These are phyloP conservation scores for Diplodia sapinea DNA, from an alignment of 2,329 filamentous ascomycete genomes.

Conservation along the genomic window DNA sequence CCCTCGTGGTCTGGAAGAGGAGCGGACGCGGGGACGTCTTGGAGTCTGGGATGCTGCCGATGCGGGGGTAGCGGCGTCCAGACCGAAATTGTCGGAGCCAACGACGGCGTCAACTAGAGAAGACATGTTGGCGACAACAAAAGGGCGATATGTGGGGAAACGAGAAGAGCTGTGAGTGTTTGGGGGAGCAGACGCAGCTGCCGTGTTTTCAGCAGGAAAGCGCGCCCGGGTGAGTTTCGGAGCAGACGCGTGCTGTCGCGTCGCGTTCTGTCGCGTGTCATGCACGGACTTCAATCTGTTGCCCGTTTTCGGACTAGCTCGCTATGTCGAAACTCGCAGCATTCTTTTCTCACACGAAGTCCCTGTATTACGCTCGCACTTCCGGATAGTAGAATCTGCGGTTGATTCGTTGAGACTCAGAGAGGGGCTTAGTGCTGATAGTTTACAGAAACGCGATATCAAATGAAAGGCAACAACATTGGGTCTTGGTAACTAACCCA, in stretches of 20 bases:
- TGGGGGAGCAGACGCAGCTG: constrained; percentile 17
- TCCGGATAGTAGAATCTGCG: not conserved
- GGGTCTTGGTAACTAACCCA: too few species aligned
- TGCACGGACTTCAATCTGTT: not conserved
- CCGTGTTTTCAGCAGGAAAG: constrained; percentile 22
- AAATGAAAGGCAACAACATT: not conserved
- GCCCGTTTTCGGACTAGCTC: constrained; percentile 4
- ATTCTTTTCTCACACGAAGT: not conserved
- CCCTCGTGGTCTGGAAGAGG: constrained; percentile 62
- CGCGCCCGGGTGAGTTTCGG: constrained; percentile 17
- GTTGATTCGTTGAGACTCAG: not conserved
- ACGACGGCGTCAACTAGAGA: constrained; percentile 58
- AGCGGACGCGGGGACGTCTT: constrained; percentile 49
- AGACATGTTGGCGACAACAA: constrained; percentile 50
- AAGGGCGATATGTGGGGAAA: not conserved
- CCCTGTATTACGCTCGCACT: not conserved
- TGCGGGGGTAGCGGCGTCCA: constrained; percentile 44
- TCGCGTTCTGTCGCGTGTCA: constrained; percentile 10
- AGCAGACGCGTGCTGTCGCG: constrained; percentile 17
- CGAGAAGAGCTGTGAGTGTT: not conserved
- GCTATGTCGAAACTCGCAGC: not conserved
- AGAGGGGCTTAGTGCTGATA: not conserved
- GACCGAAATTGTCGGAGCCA: constrained; percentile 51
- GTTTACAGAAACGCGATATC: not conserved
- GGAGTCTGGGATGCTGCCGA: constrained; percentile 46